phyloP scores from a whole-genome alignment of 2,329 filamentous ascomycete genomes.

The Aureobasidium namibiae region DNA sequence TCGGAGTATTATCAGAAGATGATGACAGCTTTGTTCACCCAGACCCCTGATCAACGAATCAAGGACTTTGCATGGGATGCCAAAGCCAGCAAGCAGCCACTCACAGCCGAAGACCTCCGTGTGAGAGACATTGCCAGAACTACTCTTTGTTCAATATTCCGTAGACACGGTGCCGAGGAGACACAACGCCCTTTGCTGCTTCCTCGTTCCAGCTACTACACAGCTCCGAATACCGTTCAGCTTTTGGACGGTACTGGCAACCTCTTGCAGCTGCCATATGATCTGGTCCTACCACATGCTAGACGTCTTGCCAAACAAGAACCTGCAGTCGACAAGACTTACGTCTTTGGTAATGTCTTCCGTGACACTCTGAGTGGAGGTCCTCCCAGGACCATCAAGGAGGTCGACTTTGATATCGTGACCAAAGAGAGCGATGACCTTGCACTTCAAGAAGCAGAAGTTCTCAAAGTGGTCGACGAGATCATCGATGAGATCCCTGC shows the following conservation, averaged over 20 bases:
- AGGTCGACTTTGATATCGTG: conserved; percentile 96
- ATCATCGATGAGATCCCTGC: conserved; percentile 74
- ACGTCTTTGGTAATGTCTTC: conserved; percentile 81
- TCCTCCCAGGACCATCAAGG: conserved; percentile 73
- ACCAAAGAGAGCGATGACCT: conserved; percentile 67
- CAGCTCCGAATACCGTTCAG: conserved; percentile 59
- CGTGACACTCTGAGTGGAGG: conserved; percentile 70
- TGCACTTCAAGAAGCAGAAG: conserved; percentile 84
- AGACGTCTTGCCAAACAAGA: conserved; percentile 68
- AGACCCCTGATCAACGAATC: conserved; percentile 61
- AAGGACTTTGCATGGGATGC: conserved; percentile 57
- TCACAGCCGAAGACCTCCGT: conserved; percentile 20
- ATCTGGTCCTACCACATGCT: conserved; percentile 83
- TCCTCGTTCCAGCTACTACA: conserved; percentile 73
- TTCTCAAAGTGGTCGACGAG: conserved; percentile 90
- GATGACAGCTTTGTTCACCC: conserved; percentile 73
- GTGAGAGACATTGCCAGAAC: conserved; percentile 54
- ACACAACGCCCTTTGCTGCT: conserved; percentile 66
- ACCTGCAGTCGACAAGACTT: conserved; percentile 63
- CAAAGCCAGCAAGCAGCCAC: conserved; percentile 18
- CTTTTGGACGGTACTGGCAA: conserved; percentile 76
- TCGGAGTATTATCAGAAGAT: conserved; percentile 88
- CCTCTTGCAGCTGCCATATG: conserved; percentile 88
- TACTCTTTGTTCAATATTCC: conserved; percentile 68
- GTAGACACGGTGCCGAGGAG: conserved; percentile 82